A percentile compares a stretch with the other conserved stretches of the same genome.
These are phyloP conservation scores for Alternaria longipes DNA, from an alignment of 2,329 filamentous ascomycete genomes.

Conservation along the genomic window DNA sequence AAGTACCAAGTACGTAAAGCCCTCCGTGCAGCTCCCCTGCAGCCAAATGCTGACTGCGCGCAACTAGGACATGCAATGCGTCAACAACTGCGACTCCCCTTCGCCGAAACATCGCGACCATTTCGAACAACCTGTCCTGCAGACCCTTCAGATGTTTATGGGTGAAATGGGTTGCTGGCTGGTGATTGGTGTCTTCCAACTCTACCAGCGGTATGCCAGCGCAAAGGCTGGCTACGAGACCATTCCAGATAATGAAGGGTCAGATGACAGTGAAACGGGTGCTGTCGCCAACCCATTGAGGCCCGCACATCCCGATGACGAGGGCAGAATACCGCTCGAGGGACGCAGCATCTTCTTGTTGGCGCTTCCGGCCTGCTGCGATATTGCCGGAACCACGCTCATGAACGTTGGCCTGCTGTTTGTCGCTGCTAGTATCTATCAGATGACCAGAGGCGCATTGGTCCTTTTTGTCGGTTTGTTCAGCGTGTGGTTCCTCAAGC, in stretches of 20 bases:
- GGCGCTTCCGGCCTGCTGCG: conserved; percentile 87
- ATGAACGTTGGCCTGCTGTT: conserved; percentile 97
- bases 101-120: conserved; percentile 71
- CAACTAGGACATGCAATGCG: conserved; percentile 90
- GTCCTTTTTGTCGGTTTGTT: conserved; percentile 96
- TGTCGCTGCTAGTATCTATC: conserved; percentile 95
- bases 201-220: conserved; percentile 68
- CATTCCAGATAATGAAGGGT: conserved; percentile 58
- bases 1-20: conserved; percentile 80
- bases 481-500: conserved; percentile 87
- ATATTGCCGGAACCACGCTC: conserved; percentile 92
- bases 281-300: conserved; percentile 63
- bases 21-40: background rate
- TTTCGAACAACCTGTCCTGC: conserved; percentile 95
- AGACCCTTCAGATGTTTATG: conserved; percentile 97
- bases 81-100: conserved; percentile 81
- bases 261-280: conserved; percentile 56
- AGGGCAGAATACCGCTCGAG: conserved; percentile 67
- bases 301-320: conserved; percentile 58
- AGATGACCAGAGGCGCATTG: conserved; percentile 95
- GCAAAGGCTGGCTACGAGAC: conserved; percentile 70
- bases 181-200: conserved; percentile 75
- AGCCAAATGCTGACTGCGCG: conserved; percentile 28
- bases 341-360: conserved; percentile 79
- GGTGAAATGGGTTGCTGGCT: conserved; percentile 97